Percentiles rank a stretch among this genome's conserved stretches.
These are phyloP conservation scores for Penicillium dipodomyicola DNA, from an alignment of 495 filamentous ascomycete species.

Conservation along the genomic window DNA sequence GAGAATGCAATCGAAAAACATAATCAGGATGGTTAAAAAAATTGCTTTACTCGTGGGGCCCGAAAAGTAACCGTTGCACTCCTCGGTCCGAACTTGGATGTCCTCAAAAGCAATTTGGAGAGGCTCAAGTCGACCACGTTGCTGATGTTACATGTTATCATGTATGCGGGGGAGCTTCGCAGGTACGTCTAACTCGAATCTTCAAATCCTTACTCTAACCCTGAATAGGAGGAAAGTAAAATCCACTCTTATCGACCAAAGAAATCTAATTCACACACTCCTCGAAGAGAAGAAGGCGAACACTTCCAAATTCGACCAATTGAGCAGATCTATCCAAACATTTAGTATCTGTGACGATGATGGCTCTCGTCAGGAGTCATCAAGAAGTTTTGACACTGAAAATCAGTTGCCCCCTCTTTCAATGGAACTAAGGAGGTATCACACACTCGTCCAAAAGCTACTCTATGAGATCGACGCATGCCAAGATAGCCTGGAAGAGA, in stretches of 20 bases:
- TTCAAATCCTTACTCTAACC: background rate
- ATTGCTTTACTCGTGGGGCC: constrained; percentile 7
- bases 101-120: constrained; percentile 31
- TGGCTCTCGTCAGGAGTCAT: too few relatives aligned
- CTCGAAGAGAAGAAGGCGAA: background rate
- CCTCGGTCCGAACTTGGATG: constrained; percentile 22
- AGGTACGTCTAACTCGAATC: constrained; percentile 1
- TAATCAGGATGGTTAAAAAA: constrained; percentile 3
- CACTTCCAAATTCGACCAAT: background rate
- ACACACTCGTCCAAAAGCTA: background rate
- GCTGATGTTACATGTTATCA: constrained; percentile 34
- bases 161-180: constrained; percentile 25
- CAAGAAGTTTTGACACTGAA: too few relatives aligned
- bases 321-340: background rate
- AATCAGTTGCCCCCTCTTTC: background rate
- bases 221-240: background rate
- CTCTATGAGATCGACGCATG: background rate
- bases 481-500: background rate
- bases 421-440: background rate
- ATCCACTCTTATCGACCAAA: background rate
- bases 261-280: background rate
- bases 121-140: constrained; percentile 31
- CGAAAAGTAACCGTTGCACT: constrained; percentile 21
- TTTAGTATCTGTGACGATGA: too few relatives aligned
- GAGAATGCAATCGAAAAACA: background rate